A percentile compares a stretch with the other conserved stretches of the same genome.
phyloP scores from a whole-genome alignment of 2,329 filamentous ascomycete species.

The Alternaria dauci region DNA sequence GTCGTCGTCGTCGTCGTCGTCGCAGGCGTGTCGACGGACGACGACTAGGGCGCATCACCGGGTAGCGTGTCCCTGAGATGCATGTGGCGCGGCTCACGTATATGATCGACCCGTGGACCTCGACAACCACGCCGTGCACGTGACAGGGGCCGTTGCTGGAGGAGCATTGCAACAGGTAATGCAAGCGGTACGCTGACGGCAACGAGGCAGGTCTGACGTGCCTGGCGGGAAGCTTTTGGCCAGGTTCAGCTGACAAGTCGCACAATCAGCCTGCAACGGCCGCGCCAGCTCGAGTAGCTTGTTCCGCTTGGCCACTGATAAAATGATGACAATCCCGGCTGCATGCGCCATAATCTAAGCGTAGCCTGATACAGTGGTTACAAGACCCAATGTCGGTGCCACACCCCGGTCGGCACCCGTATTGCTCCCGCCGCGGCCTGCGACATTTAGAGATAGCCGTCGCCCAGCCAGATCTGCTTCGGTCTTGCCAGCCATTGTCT shows the following conservation, averaged over 20 bases:
- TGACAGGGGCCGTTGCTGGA: not conserved
- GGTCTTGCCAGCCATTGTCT: conserved; percentile 16
- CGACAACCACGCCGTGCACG: not conserved
- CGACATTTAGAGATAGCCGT: conserved; percentile 28
- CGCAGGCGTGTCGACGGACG: not conserved
- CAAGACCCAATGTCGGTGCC: conserved; percentile 27
- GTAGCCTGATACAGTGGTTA: conserved; percentile 34
- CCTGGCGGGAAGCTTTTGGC: not conserved
- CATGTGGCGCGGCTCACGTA: not conserved
- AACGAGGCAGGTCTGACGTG: not conserved
- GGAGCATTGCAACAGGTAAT: not conserved
- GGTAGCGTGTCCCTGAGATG: conserved; percentile 5
- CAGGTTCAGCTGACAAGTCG: not conserved
- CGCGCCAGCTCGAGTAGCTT: conserved; percentile 1
- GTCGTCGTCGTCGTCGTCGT: conserved; percentile 1
- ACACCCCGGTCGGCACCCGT: conserved; percentile 17
- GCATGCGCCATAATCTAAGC: conserved; percentile 21
- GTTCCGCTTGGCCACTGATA: conserved; percentile 10
- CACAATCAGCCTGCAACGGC: conserved; percentile 4
- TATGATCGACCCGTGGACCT: not conserved
- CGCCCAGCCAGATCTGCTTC: conserved; percentile 16
- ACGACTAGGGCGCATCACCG: conserved; percentile 2
- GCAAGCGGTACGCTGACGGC: not conserved
- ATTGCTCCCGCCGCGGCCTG: conserved; percentile 20
- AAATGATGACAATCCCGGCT: conserved; percentile 18